Percentiles rank a stretch among this genome's conserved stretches.
Conservation (phyloP, 345 rosid genomes). For the Salix dunnii region DNA sequence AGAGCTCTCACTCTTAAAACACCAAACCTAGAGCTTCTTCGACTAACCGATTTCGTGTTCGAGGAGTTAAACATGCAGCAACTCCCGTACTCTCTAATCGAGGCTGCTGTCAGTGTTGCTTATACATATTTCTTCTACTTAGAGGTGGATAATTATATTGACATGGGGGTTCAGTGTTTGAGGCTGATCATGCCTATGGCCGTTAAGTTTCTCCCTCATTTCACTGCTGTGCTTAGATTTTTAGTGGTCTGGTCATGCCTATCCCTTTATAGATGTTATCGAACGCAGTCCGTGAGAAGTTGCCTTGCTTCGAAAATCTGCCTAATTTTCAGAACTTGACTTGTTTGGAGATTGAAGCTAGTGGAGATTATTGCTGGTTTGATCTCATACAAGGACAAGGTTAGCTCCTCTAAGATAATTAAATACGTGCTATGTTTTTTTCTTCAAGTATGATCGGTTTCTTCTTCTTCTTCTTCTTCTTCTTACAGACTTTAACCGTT, state of each 20-base stretch:
- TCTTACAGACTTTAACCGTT: neutral
- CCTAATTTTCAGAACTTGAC: neutral
- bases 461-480: neutral
- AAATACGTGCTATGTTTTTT: no score
- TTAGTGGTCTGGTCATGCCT: neutral
- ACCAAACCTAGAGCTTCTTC: neutral
- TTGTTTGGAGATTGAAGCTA: neutral
- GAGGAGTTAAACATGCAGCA: neutral
- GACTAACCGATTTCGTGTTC: neutral
- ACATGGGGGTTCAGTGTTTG: neutral
- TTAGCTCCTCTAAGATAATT: neutral
- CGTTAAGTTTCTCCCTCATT: neutral
- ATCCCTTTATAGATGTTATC: neutral
- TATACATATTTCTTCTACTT: neutral
- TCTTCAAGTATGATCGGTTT: neutral
- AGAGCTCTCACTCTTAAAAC: neutral
- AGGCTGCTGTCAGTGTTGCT: neutral
- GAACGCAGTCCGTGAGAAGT: neutral
- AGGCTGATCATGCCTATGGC: neutral
- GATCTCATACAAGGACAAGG: neutral
- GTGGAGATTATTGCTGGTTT: neutral
- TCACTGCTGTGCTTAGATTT: neutral
- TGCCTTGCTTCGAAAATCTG: neutral
- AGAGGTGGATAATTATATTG: neutral
- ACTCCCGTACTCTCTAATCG: neutral